Evolutionary conservation across 1,284 basidiomycete genomes (phyloP).

Genomic region (Gastroboletus turbinatus): DNA sequence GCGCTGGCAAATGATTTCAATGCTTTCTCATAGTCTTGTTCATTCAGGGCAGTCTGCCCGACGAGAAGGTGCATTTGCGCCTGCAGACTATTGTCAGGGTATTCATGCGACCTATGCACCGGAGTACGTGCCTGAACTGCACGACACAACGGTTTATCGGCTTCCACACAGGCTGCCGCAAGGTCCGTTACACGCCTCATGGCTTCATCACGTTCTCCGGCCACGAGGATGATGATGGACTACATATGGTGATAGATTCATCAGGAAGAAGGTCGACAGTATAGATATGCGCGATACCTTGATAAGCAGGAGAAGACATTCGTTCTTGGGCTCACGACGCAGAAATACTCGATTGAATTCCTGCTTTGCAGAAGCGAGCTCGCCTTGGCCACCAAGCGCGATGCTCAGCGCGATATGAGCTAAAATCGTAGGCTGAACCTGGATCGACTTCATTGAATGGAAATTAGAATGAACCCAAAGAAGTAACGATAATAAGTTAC

Average conservation of each 20-base stretch:
- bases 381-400: not conserved
- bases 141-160: not conserved
- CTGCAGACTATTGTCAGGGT: not conserved
- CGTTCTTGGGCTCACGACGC: not conserved
- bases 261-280: not conserved
- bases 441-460: not conserved
- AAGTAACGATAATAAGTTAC: not conserved
- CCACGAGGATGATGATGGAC: not conserved
- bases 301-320: not conserved
- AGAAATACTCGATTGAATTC: not conserved
- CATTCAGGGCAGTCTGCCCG: not conserved
- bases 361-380: not conserved
- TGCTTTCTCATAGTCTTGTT: not conserved
- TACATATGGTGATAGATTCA: not conserved
- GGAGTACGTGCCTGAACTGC: not conserved
- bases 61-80: not conserved
- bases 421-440: not conserved
- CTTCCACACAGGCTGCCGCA: not conserved
- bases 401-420: not conserved
- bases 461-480: not conserved
- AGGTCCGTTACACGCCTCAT: not conserved
- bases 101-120: not conserved
- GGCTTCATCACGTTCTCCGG: not conserved
- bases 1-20: not conserved
- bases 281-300: not conserved